Base-by-base conservation (phyloP, 495 filamentous ascomycete genomes). In the Cercophora sp. region DNA sequence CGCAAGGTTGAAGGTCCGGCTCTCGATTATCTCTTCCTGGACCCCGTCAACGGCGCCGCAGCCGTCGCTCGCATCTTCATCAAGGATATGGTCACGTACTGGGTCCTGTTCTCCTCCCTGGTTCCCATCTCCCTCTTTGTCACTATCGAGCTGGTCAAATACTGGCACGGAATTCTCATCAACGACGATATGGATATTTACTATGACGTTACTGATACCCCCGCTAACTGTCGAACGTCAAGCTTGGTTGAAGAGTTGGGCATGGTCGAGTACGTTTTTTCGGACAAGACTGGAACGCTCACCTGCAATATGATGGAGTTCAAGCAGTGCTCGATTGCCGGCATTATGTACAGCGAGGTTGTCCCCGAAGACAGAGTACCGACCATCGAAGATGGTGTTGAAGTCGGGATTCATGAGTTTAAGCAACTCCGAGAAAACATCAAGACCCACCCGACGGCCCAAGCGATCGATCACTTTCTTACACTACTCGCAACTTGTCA, bases 261-360 rank as follows among this genome's bases (percentile, higher is more conserved):
- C 39, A 95, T 97, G 77, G 93, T 99, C 52, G 93, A 96, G 61
- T 99, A 93, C 63, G 92, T 97, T 45, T 99, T 99, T 68, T 96
- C 91, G 2, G 94, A 99, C 70, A 98, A 99, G 75, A 99, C 94
- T 5, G 94, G 94, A 27, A 99, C 94, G n/a, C 72, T 99, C 60
- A 99, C 94, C 22, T 95, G 91, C 72, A 99, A 99, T 68, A 84
- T 87, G 81, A 99, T 99, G 94, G 94, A 97, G 68, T 99, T 96
- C 68, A 90, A 89, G 67, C 89, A 96, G 67, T 93, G 87, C 57
- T 85, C 87, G 3, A 96, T 99, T 61, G 87, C 81, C 15, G 94
- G 94, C 22, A 84, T 97, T 51, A 90, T 94, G 69, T 99, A 99
- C 63, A 87, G 87, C 8, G 91, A 93, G 49, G 91, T 93, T 42